Conservation (phyloP, 179 eudicot species). For the Vitellaria paradoxa region DNA sequence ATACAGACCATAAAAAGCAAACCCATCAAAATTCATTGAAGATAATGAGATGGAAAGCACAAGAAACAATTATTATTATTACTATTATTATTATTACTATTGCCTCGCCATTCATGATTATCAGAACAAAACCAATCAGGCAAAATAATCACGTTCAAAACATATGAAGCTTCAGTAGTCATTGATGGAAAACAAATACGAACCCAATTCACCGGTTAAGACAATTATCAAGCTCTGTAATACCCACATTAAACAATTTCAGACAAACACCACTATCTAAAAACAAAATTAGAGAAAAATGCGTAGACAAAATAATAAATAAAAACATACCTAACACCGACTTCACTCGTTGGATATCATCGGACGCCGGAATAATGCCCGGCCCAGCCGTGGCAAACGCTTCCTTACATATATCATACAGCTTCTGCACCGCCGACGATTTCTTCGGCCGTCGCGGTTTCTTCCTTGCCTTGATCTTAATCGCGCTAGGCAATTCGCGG, state of each 20-base stretch:
- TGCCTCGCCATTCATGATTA: too few relatives aligned
- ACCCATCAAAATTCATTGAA: background rate
- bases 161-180: too few relatives aligned
- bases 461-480: slow-evolving; percentile 27
- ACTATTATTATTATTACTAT: too few relatives aligned
- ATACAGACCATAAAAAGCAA: background rate
- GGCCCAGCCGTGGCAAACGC: slow-evolving; percentile 59
- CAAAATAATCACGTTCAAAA: background rate
- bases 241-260: too few relatives aligned
- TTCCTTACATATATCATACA: slow-evolving; percentile 58
- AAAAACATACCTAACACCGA: slow-evolving; percentile 55
- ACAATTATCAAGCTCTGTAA: too few relatives aligned
- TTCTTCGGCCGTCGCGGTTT: slow-evolving; percentile 40
- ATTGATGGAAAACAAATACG: too few relatives aligned
- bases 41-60: too few relatives aligned
- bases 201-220: too few relatives aligned
- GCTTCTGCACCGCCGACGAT: slow-evolving; percentile 46
- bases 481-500: slow-evolving; percentile 20
- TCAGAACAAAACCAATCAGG: background rate
- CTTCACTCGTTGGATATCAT: slow-evolving; percentile 45
- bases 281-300: background rate
- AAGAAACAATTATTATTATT: too few relatives aligned
- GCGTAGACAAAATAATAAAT: background rate
- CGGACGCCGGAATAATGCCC: slow-evolving; percentile 57
- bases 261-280: too few relatives aligned